Percentiles rank a stretch among this genome's conserved stretches.
Evolutionary conservation across 23 red algal species (phyloP).

Genomic region (Gracilaria caudata): DNA sequence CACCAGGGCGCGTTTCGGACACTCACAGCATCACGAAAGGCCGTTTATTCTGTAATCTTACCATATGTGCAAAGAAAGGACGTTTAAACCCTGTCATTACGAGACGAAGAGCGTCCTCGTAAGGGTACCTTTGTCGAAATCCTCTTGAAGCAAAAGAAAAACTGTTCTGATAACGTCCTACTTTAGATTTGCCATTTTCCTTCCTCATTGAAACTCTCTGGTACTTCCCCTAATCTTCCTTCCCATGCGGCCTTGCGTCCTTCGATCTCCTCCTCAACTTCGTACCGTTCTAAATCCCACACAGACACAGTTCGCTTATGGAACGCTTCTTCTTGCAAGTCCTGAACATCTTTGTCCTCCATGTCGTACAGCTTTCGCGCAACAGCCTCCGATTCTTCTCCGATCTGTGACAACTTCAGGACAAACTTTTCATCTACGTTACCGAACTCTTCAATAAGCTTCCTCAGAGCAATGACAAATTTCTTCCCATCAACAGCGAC

Average conservation of each 20-base stretch:
- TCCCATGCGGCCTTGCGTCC: constrained; percentile 84
- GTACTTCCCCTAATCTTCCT: constrained; percentile 58
- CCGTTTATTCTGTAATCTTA: constrained; percentile 2
- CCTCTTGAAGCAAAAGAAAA: background rate
- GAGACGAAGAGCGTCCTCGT: background rate
- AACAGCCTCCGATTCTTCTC: constrained; percentile 83
- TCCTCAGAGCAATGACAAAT: constrained; percentile 81
- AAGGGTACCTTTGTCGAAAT: background rate
- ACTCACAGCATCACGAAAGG: background rate
- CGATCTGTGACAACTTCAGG: constrained; percentile 58
- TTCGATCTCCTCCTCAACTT: constrained; percentile 78
- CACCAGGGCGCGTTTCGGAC: background rate
- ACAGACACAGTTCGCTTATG: constrained; percentile 85
- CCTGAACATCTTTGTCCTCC: constrained; percentile 79
- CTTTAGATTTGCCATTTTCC: constrained; percentile 39
- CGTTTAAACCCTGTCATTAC: background rate
- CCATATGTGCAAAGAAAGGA: background rate
- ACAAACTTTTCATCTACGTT: constrained; percentile 88
- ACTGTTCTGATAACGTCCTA: background rate
- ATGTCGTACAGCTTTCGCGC: constrained; percentile 85
- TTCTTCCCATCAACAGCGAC: constrained; percentile 78
- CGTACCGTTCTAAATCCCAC: constrained; percentile 91
- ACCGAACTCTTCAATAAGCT: constrained; percentile 91
- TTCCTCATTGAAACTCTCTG: constrained; percentile 54
- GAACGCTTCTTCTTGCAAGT: constrained; percentile 97